Conservation (phyloP, 164 flowering plant genomes). For the Vitis rotundifolia region DNA sequence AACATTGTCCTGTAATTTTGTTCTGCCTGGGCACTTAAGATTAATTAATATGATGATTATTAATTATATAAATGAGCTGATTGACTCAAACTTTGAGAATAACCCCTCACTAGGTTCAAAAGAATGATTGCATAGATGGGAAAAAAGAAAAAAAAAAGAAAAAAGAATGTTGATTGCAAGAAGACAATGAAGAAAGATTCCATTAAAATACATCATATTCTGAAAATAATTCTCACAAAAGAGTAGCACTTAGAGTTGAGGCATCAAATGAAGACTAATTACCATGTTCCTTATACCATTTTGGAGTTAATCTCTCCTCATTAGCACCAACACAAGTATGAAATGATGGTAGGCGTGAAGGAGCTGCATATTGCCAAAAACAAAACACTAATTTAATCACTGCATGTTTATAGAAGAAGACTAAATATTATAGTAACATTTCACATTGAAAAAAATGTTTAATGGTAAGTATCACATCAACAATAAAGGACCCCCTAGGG, state of each 20-base stretch:
- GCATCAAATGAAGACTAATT: slow-evolving; percentile 10
- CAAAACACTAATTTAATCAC: no score
- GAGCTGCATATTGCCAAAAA: slow-evolving; percentile 47
- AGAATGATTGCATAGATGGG: neutral
- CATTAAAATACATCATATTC: neutral
- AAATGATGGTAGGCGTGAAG: slow-evolving; percentile 89
- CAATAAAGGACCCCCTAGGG: no score
- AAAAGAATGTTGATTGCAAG: neutral
- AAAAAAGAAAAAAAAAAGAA: neutral
- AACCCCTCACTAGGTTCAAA: neutral
- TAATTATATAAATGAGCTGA: no score
- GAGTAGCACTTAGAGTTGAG: neutral
- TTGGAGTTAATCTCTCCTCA: slow-evolving; percentile 85
- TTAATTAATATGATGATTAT: neutral
- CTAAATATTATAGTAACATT: no score
- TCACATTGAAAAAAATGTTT: no score
- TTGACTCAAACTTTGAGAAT: neutral
- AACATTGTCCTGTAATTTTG: no score
- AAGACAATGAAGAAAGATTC: no score
- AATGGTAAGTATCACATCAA: no score
- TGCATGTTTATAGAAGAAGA: no score
- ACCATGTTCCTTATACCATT: slow-evolving; percentile 97
- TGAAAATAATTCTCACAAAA: neutral
- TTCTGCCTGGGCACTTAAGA: no score
- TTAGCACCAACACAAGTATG: slow-evolving; percentile 92